Percentiles rank a stretch among this genome's conserved stretches.
Conservation (phyloP, 2,329 filamentous ascomycete species). For the Eutypa lata region DNA sequence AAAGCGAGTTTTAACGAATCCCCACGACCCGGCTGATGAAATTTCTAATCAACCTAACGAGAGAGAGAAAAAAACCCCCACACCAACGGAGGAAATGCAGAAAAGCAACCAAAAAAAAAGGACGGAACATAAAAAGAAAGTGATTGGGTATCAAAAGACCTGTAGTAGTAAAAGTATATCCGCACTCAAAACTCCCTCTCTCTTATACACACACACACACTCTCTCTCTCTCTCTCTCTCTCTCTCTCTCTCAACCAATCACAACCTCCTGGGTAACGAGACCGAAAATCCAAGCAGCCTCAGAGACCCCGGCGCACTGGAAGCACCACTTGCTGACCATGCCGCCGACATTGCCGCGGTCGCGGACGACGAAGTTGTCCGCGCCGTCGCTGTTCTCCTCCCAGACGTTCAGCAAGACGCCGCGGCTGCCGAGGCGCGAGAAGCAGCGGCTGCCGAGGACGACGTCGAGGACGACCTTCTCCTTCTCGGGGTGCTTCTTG, state of each 20-base stretch:
- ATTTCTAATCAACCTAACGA: too few relatives aligned
- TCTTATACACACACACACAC: too few relatives aligned
- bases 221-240: too few relatives aligned
- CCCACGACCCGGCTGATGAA: too few relatives aligned
- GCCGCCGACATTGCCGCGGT: constrained; percentile 49
- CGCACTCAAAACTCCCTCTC: too few relatives aligned
- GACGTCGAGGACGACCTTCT: constrained; percentile 72
- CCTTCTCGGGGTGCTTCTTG: constrained; percentile 53
- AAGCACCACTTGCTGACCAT: constrained; percentile 63
- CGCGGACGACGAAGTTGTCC: constrained; percentile 49
- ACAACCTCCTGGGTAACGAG: constrained; percentile 56
- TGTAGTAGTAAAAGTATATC: too few relatives aligned
- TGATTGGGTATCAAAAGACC: too few relatives aligned
- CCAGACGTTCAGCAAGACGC: constrained; percentile 87
- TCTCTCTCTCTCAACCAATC: constrained; percentile 27
- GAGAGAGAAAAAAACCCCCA: too few relatives aligned
- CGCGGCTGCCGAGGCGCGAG: constrained; percentile 76
- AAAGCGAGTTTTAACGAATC: too few relatives aligned
- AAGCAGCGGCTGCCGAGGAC: constrained; percentile 83
- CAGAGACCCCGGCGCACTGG: constrained; percentile 51
- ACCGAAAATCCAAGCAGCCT: constrained; percentile 55
- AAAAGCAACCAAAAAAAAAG: too few relatives aligned
- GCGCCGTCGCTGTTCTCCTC: constrained; percentile 67
- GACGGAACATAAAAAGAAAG: too few relatives aligned
- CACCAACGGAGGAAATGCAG: too few relatives aligned